A percentile compares a stretch with the other conserved stretches of the same genome.
These are phyloP conservation scores for Phialophora tarda DNA, from an alignment of 2,329 filamentous ascomycete species.

Conservation along the genomic window DNA sequence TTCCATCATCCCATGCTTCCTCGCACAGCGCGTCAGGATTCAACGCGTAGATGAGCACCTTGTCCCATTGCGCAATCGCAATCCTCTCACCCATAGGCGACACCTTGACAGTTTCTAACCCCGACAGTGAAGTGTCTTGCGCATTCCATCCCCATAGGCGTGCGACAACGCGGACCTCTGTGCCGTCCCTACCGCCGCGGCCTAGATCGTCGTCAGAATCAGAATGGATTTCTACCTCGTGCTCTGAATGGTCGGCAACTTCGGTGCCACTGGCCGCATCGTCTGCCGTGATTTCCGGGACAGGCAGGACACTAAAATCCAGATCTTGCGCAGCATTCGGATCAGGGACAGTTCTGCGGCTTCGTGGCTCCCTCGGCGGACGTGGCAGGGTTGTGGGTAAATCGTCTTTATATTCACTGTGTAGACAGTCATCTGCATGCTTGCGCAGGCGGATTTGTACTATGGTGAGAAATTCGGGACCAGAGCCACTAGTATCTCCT, in stretches of 20 bases:
- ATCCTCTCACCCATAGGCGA: slow-evolving; percentile 47
- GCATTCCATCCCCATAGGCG: slow-evolving; percentile 37
- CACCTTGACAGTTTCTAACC: slow-evolving; percentile 44
- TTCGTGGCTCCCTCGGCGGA: slow-evolving; percentile 9
- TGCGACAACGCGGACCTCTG: slow-evolving; percentile 40
- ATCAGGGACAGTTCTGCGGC: slow-evolving; percentile 4
- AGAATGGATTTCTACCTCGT: background rate
- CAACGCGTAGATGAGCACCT: slow-evolving; percentile 49
- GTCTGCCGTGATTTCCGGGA: background rate
- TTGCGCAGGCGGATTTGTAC: slow-evolving; percentile 21
- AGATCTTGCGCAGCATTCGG: background rate
- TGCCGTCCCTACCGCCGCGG: slow-evolving; percentile 5
- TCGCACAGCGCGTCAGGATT: slow-evolving; percentile 47
- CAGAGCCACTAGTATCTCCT: background rate
- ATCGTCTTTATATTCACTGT: slow-evolving; percentile 12
- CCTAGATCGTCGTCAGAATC: slow-evolving; percentile 9
- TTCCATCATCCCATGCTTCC: slow-evolving; percentile 38
- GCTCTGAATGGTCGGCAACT: slow-evolving; percentile 1
- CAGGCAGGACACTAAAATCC: background rate
- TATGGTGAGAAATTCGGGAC: slow-evolving; percentile 19
- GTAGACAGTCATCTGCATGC: slow-evolving; percentile 8
- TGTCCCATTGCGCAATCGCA: slow-evolving; percentile 52
- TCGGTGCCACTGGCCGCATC: background rate
- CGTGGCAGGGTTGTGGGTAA: slow-evolving; percentile 16
- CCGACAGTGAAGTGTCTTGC: slow-evolving; percentile 46